Evolutionary conservation across 192 early-diverging fungal genomes (phyloP), one percentile per base, ranked within the genome.

Genomic region (Umbelopsis sp.): DNA sequence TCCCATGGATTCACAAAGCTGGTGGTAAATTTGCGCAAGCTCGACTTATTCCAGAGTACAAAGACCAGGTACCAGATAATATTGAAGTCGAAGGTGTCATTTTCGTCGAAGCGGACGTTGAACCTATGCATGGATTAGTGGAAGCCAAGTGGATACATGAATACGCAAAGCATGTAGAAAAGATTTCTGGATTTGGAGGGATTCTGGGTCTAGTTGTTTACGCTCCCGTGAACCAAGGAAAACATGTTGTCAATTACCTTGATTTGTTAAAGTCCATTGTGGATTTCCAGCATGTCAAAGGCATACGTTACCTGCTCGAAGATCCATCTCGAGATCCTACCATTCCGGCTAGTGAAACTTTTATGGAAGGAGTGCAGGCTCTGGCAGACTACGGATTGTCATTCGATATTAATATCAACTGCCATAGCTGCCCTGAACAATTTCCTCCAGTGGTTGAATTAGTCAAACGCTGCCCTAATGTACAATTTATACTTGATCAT

Each of bases 401-500:
- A 7, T 79, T 79, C 50, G 77, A 79, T 31, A 52, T 79, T 26
- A 69, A 59, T 26, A 79, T 79, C 32, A 54, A 75, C 34, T 54
- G 52, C n/a, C 52, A 65, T 24, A 24, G 2, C 14, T 68, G 36
- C 2, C 77, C 77, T 11, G 66, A 68, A 25, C 77, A 79, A 49
- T 79, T 79, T 49, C 73, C 73, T n/a, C 70, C 77, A 22, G 21
- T 79, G 34, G 12, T 65, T 16, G 70, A 56, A 20, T 38, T 79
- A 12, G 73, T 79, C 2, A 47, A 20, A 12, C 45, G 47, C 17
- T 79, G 77, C 31, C 77, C 77, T 1, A 3, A 67, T 5, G 67
- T 72, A 14, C 65, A 50, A 21, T 79, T 79, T 69, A 50, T 79
- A 9, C 29, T 79, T 43, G 77, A 79, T 50, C 77, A 79, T 41